Evolutionary conservation across 768 basidiomycete species (phyloP).

Genomic region (Lyophyllum atratum): DNA sequence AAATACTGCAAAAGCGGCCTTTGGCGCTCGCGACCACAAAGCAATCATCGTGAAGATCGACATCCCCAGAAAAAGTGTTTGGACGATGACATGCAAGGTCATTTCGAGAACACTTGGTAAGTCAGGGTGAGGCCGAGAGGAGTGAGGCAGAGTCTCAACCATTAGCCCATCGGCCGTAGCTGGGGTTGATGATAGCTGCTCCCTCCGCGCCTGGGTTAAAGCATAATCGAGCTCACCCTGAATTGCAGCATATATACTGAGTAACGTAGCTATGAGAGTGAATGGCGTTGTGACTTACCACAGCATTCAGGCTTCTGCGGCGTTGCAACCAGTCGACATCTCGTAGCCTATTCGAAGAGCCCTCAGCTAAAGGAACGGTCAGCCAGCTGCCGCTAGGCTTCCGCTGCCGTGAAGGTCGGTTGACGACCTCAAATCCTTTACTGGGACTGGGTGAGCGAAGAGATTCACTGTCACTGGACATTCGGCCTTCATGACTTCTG

Average conservation of each 20-base stretch:
- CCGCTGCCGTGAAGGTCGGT: conserved; percentile 42
- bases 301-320: conserved; percentile 67
- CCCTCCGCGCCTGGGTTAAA: conserved; percentile 56
- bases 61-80: conserved; percentile 59
- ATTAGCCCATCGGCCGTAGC: conserved; percentile 47
- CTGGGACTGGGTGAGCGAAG: conserved; percentile 38
- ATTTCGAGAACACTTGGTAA: conserved; percentile 39
- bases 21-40: conserved; percentile 58
- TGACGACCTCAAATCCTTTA: conserved; percentile 53
- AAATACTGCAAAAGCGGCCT: conserved; percentile 62
- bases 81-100: conserved; percentile 54
- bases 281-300: conserved; percentile 47
- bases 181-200: conserved; percentile 48
- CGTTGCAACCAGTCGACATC: conserved; percentile 82
- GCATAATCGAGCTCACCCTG: conserved; percentile 78
- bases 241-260: neutral
- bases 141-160: neutral
- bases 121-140: conserved; percentile 6
- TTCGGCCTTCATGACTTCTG: conserved; percentile 44
- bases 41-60: conserved; percentile 57
- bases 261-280: conserved; percentile 2
- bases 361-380: conserved; percentile 14
- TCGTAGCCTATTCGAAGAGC: conserved; percentile 39
- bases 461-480: conserved; percentile 49
- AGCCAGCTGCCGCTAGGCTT: conserved; percentile 34